Base-by-base conservation (phyloP, 768 basidiomycete genomes). In the Grammothele lineata region DNA sequence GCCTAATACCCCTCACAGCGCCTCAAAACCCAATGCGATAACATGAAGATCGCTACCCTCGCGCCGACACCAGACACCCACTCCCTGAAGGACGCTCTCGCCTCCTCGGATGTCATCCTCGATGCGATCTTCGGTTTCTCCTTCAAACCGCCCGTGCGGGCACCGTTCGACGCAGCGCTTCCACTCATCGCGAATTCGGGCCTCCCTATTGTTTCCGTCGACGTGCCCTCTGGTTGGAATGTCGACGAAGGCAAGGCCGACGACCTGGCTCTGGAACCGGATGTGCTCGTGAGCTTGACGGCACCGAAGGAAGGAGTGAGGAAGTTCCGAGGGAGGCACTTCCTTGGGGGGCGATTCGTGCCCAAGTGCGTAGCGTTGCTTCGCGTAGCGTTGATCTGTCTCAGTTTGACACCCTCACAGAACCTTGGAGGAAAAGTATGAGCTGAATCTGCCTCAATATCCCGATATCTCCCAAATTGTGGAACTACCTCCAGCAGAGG, bases 71-170 rank as follows among this genome's bases (percentile, higher is more conserved):
- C 63, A 32, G 75, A 77, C 18, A 55, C 65, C 14, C 69, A 73
- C 17, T 56, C 71, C 26, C 74, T 88, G 17, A 62, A 67, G 38
- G 61, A 68, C 35, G 76, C 77, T 5, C 71, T 87, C 30, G 59
- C 70, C 6, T 70, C 75, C 24, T 78, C 81, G 4, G 89, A 96
- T 64, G 82, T 96, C 35, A 77, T 98, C 17, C 73, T 99, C 44
- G 96, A 99, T 61, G 92, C 94, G 4, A 87, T 99, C 47, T 99
- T 99, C 57, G 96, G 95, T 4, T 98, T 99, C 71, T 97, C 94
- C 1, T 99, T 98, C 78, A 75, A 86, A 48, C 86, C 87, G 0
- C 94, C 96, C 27, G 76, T 93, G 5, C 85, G 96, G 10, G 67
- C 84, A 7, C 96, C 96, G 0, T 99, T 98, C 66, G 83, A 92